Percentiles rank a stretch among this genome's conserved stretches.
phyloP scores from a whole-genome alignment of 2,329 filamentous ascomycete genomes.

The Proliferodiscus dingleyae region DNA sequence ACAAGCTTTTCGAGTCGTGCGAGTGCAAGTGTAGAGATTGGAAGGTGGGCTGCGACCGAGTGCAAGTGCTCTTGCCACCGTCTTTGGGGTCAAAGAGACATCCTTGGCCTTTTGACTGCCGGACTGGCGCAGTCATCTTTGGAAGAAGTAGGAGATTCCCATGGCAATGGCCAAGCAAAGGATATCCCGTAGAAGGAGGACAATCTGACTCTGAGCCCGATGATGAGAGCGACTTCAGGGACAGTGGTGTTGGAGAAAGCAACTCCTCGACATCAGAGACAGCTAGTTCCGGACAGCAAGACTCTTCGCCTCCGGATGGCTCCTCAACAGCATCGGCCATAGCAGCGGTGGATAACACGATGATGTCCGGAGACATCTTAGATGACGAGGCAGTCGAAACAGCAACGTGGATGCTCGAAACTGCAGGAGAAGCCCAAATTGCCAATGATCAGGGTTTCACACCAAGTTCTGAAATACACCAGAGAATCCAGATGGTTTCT shows the following conservation, averaged over 20 bases:
- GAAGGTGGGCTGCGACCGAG: background rate
- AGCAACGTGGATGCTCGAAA: background rate
- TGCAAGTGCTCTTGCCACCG: conserved; percentile 3
- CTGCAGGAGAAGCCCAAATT: too few relatives aligned
- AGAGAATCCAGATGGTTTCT: background rate
- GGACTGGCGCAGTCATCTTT: conserved; percentile 7
- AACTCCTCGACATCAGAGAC: background rate
- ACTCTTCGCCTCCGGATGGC: background rate
- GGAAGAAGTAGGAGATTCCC: conserved; percentile 1
- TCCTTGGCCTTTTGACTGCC: background rate
- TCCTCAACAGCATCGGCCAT: background rate
- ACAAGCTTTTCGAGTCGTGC: conserved; percentile 3
- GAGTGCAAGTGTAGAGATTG: background rate
- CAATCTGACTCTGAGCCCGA: background rate
- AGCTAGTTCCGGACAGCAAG: background rate
- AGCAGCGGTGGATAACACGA: background rate
- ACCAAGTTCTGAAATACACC: background rate
- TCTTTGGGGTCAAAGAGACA: background rate
- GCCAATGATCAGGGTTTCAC: background rate
- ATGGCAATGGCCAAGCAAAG: background rate
- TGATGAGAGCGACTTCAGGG: background rate
- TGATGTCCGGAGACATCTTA: background rate
- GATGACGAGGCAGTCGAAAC: background rate
- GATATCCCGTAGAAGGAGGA: background rate
- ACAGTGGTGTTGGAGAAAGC: background rate